Evolutionary conservation across 176 grass and related monocot species (phyloP).

Genomic region (Carex littledalei): DNA sequence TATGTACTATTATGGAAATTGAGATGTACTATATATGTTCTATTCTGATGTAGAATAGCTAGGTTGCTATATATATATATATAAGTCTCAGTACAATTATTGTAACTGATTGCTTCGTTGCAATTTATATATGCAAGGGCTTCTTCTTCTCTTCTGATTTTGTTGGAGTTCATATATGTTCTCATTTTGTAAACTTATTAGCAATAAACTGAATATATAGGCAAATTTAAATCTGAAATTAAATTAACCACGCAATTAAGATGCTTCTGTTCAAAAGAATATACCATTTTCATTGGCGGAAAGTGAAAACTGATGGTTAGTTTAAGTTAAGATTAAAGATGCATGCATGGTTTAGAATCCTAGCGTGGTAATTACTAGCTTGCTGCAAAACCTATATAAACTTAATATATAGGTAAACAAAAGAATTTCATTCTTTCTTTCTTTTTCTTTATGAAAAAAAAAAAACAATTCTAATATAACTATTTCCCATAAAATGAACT

Average conservation of each 20-base stretch:
- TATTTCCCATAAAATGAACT: no score
- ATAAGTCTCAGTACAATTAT: not conserved
- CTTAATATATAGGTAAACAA: not conserved
- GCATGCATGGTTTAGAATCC: not conserved
- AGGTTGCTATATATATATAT: not conserved
- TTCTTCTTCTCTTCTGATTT: conserved; percentile 6
- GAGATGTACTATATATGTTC: not conserved
- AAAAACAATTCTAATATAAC: no score
- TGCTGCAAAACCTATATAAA: not conserved
- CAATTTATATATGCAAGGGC: not conserved
- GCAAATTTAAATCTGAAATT: not conserved
- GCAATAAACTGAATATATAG: not conserved
- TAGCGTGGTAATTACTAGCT: not conserved
- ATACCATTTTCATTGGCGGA: not conserved
- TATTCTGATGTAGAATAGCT: not conserved
- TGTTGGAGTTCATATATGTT: not conserved
- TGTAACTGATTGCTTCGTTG: conserved; percentile 4
- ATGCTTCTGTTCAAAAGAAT: not conserved
- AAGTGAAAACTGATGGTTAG: not conserved
- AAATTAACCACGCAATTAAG: not conserved
- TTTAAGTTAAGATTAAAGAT: not conserved
- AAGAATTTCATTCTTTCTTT: not conserved
- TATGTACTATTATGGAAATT: not conserved
- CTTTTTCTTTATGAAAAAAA: not conserved
- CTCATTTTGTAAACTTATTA: not conserved